Conservation (phyloP, 768 basidiomycete genomes). For the Macrolepiota dolichaula region DNA sequence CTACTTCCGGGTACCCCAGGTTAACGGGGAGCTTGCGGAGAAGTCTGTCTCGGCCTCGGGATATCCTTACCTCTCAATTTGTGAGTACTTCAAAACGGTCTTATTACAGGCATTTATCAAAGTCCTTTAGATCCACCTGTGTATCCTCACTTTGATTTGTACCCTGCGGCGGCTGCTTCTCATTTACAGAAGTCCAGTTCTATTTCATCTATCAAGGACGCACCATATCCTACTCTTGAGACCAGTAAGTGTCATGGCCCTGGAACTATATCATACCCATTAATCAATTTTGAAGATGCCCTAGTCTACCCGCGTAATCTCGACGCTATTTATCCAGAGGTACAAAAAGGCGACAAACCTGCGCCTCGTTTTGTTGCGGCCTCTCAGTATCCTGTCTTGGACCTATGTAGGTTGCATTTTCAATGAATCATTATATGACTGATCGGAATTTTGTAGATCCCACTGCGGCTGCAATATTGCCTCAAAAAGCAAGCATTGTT, state of each 20-base stretch:
- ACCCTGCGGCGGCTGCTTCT: conserved; percentile 1
- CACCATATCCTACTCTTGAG: conserved; percentile 10
- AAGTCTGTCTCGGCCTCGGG: neutral
- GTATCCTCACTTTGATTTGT: conserved; percentile 16
- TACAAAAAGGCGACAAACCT: neutral
- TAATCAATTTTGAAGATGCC: conserved; percentile 4
- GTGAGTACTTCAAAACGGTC: conserved; percentile 16
- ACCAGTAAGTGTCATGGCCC: conserved; percentile 4
- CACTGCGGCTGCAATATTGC: neutral
- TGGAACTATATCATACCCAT: neutral
- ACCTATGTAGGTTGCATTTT: neutral
- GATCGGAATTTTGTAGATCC: neutral
- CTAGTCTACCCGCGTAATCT: conserved; percentile 15
- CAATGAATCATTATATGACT: neutral
- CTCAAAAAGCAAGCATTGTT: conserved; percentile 1
- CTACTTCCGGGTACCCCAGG: neutral
- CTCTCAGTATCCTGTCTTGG: neutral
- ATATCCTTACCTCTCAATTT: conserved; percentile 18
- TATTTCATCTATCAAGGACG: neutral
- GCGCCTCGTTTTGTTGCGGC: neutral
- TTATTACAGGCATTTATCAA: neutral
- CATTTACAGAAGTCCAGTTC: neutral
- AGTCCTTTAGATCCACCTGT: conserved; percentile 19
- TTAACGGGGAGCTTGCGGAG: neutral
- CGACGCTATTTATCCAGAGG: conserved; percentile 10